A percentile compares a stretch with the other conserved stretches of the same genome.
Conservation (phyloP, 108 stramenopile genomes). For the Chaetoceros muelleri region DNA sequence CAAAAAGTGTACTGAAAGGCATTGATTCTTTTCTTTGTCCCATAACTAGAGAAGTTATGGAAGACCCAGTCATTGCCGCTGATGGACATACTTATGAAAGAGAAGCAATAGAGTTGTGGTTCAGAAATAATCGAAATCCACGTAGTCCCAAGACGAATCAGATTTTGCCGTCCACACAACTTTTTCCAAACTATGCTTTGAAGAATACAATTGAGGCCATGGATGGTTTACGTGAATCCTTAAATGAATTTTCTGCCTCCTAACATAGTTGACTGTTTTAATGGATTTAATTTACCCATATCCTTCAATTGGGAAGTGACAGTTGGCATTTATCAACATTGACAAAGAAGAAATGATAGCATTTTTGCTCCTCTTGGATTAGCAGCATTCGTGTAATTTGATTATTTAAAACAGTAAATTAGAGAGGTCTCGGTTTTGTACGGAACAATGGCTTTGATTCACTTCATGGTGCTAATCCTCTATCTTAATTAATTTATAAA, state of each 20-base stretch:
- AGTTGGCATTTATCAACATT: no score
- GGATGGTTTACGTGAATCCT: neutral
- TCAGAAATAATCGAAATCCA: constrained; percentile 1
- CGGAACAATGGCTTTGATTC: no score
- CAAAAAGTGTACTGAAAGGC: neutral
- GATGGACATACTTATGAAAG: constrained; percentile 81
- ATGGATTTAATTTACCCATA: no score
- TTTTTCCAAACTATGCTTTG: neutral
- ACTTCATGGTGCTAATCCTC: no score
- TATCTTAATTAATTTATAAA: no score
- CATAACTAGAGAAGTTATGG: constrained; percentile 56
- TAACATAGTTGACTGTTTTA: no score
- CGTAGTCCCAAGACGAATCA: neutral
- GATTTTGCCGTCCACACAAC: neutral
- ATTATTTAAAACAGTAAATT: no score
- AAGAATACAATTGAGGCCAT: neutral
- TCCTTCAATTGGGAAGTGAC: no score
- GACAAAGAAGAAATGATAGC: no score
- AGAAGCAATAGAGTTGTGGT: constrained; percentile 54
- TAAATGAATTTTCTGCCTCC: neutral
- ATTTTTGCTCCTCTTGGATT: no score
- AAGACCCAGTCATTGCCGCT: constrained; percentile 64
- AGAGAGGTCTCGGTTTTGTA: no score
- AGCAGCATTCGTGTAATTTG: no score
- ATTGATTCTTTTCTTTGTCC: constrained; percentile 28